These are phyloP conservation scores for Tetrastigma voinierianum DNA, from an alignment of 164 flowering plant genomes.

Conservation along the genomic window DNA sequence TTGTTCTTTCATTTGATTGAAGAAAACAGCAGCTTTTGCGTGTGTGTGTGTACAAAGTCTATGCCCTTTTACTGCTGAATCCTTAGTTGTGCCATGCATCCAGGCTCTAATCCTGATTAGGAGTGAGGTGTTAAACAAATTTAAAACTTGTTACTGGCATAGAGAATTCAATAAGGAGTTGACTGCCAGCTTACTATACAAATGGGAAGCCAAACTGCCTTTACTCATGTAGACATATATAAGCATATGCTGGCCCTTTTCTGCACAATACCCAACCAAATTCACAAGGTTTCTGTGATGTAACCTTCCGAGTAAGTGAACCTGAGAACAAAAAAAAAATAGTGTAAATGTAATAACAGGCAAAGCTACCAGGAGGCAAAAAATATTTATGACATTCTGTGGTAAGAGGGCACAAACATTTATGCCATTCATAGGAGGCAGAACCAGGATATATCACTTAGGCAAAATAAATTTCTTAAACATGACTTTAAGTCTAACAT, in stretches of 20 bases:
- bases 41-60: too few species aligned
- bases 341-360: background rate
- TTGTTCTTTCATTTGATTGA: too few species aligned
- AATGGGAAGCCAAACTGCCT: slow-evolving; percentile 94
- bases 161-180: background rate
- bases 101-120: background rate
- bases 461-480: too few species aligned
- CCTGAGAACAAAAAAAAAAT: slow-evolving; percentile 42
- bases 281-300: slow-evolving; percentile 98
- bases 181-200: slow-evolving; percentile 68
- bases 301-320: slow-evolving; percentile 80
- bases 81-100: background rate
- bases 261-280: slow-evolving; percentile 97
- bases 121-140: background rate
- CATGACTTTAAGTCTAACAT: too few species aligned
- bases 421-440: too few species aligned
- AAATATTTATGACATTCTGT: background rate
- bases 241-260: slow-evolving; percentile 89
- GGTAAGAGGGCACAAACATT: background rate
- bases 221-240: slow-evolving; percentile 90
- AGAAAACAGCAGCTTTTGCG: too few species aligned
- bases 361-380: background rate
- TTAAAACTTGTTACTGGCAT: background rate
- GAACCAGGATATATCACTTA: too few species aligned
- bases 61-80: background rate